A percentile compares a stretch with the other conserved stretches of the same genome.
These are phyloP conservation scores for Phycomyces blakesleeanus DNA, from an alignment of 192 early-diverging fungal species.

Conservation along the genomic window DNA sequence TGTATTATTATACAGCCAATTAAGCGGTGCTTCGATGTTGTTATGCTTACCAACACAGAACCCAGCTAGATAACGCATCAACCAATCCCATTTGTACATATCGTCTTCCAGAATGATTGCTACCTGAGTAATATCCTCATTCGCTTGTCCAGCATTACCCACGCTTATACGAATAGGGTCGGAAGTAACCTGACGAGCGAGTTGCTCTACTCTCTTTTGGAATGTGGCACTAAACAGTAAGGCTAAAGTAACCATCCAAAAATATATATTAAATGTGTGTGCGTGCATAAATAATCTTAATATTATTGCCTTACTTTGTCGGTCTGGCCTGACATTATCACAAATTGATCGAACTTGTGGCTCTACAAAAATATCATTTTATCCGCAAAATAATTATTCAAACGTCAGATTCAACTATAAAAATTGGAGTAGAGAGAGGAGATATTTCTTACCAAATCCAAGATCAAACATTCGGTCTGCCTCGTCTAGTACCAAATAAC, in stretches of 20 bases:
- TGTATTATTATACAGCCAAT: background rate
- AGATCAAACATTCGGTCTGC: slow-evolving; percentile 96
- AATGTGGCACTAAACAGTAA: slow-evolving; percentile 82
- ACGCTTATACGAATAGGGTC: slow-evolving; percentile 74
- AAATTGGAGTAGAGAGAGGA: too few relatives aligned
- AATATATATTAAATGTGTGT: too few relatives aligned
- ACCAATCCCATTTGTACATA: slow-evolving; percentile 71
- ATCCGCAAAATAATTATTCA: too few relatives aligned
- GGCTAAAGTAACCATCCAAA: slow-evolving; percentile 18
- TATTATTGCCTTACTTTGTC: slow-evolving; percentile 75
- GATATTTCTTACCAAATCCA: slow-evolving; percentile 85
- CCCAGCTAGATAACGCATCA: slow-evolving; percentile 49
- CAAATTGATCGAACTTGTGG: slow-evolving; percentile 78
- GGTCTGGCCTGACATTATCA: slow-evolving; percentile 75
- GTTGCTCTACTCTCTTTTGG: slow-evolving; percentile 60
- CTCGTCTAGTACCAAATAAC: slow-evolving; percentile 91
- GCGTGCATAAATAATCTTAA: too few relatives aligned
- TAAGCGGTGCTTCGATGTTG: too few relatives aligned
- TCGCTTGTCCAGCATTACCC: slow-evolving; percentile 66
- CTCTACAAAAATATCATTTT: slow-evolving; percentile 41
- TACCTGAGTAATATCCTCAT: slow-evolving; percentile 72
- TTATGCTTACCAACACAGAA: slow-evolving; percentile 49
- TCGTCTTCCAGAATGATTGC: slow-evolving; percentile 63
- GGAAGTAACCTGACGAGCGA: slow-evolving; percentile 66
- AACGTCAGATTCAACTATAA: too few relatives aligned